Conservation (phyloP, 306 rosid species). For the cucumber (Cucumis sativus) region Cucumber_9930_V3 NC_026655.2:23701001-23701500, state of each 20-base stretch:
- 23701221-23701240: constrained; percentile 1
- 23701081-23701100: background rate
- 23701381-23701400: background rate
- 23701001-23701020: background rate
- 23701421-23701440: constrained; percentile 79
- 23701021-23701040: background rate
- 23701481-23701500: constrained; percentile 70
- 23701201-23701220: background rate
- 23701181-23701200: background rate
- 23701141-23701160: background rate
- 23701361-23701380: background rate
- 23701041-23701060: background rate
- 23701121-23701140: background rate
- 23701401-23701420: constrained; percentile 43
- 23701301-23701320: constrained; percentile 45
- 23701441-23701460: constrained; percentile 73
- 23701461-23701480: constrained; percentile 70
- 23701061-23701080: background rate
- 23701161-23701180: background rate
- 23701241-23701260: constrained; percentile 41
- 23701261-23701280: constrained; percentile 61
- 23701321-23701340: constrained; percentile 42
- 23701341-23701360: constrained; percentile 4
- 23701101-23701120: background rate
- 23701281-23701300: constrained; percentile 61